Conservation (phyloP, 2,329 filamentous ascomycete species). For the Arthrobotrys sinensis region DNA sequence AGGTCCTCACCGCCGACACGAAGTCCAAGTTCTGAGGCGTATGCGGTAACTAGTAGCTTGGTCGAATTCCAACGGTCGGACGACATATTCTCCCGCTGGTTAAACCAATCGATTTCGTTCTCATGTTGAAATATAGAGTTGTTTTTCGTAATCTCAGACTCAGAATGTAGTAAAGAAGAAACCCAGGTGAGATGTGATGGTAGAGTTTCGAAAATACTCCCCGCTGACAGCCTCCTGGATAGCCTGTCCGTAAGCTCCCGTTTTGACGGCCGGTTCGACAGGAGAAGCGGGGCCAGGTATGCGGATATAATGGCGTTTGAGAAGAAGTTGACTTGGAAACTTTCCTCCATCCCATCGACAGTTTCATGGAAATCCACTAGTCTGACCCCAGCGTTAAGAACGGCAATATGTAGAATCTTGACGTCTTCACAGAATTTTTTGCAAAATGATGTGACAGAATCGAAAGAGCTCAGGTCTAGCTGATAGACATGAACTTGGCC, state of each 20-base stretch:
- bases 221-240: constrained; percentile 59
- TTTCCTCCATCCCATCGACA: constrained; percentile 70
- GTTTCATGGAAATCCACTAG: constrained; percentile 49
- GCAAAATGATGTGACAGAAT: constrained; percentile 62
- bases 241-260: neutral
- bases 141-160: constrained; percentile 39
- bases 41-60: constrained; percentile 63
- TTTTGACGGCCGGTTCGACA: constrained; percentile 65
- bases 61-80: constrained; percentile 42
- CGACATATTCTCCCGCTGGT: constrained; percentile 37
- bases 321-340: constrained; percentile 74
- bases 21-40: constrained; percentile 63
- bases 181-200: constrained; percentile 67
- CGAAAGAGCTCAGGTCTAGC: constrained; percentile 62
- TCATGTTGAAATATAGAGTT: constrained; percentile 14
- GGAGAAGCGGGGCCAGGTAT: constrained; percentile 70
- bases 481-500: constrained; percentile 60
- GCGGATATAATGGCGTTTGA: constrained; percentile 73
- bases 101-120: constrained; percentile 56
- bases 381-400: constrained; percentile 64
- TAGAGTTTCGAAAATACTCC: constrained; percentile 42
- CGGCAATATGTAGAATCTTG: constrained; percentile 62
- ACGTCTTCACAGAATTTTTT: constrained; percentile 60
- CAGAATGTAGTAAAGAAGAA: constrained; percentile 67
- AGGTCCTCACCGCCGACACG: constrained; percentile 62